Base-by-base conservation (phyloP, 2,329 filamentous ascomycete genomes). In the Penicillium griseofulvum region DNA sequence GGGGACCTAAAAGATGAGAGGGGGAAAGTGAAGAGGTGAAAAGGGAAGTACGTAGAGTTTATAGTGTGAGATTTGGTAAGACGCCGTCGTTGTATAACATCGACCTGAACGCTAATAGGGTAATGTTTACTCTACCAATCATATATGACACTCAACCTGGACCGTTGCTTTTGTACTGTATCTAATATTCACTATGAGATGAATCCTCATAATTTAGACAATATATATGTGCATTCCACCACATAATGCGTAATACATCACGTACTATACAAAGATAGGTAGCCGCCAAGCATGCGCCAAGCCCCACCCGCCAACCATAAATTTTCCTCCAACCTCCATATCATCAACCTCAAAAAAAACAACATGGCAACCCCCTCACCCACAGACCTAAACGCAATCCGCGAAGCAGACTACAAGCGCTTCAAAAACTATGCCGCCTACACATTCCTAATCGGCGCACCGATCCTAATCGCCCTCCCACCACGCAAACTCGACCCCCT, bases 391-490 rank as follows among this genome's bases (percentile, higher is more conserved):
- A 49, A 59, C 22, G 52, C 50, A 45, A 48, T 50, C 43, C 69
- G 73, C 48, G 64, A 67, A 57, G 70, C 67, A 48, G 74, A 76
- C 59, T 77, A 70, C 61, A 47, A 69, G 36, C 69, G 65, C 52
- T 75, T 76, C 68, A 77, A 76, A 56, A 67, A 67, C 58, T 73
- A 73, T 58, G 66, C 74, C 26, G 71, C 74, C n/a, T 59, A 68
- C 26, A 69, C 69, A 24, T 74, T 77, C 60, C 62, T 75, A 29
- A 37, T 74, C 52, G 68, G 64, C 29, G 65, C 70, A 0, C 71
- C 71, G 1, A 57, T 70, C 47, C 58, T 70, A 33, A 65, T 71
- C 50, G 64, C 68, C 55, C 64, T 71, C 33, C 69, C 74, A 55
- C 75, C 75, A 54, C 62, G 76, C 65, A 68, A 69, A 64, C 65